These are phyloP conservation scores for Colletotrichum kahawae DNA, from an alignment of 2,329 filamentous ascomycete species.

Conservation along the genomic window DNA sequence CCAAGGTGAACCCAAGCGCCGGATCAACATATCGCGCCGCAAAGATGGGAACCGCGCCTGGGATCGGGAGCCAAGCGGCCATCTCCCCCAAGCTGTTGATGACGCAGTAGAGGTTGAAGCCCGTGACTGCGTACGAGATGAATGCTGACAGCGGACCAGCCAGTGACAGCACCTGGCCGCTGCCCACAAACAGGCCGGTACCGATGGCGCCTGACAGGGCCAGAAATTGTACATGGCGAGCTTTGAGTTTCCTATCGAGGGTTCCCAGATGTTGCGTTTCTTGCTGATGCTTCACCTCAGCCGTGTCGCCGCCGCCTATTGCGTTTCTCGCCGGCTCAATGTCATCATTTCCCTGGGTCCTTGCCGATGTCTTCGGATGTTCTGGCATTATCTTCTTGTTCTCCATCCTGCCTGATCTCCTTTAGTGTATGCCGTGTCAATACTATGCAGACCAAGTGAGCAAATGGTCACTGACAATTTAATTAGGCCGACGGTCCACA, in stretches of 20 bases:
- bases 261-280: conserved; percentile 37
- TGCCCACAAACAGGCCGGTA: conserved; percentile 49
- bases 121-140: conserved; percentile 46
- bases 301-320: background rate
- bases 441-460: too few relatives aligned
- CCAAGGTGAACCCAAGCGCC: conserved; percentile 51
- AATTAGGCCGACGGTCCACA: too few relatives aligned
- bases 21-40: conserved; percentile 53
- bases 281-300: conserved; percentile 5
- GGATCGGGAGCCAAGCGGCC: conserved; percentile 65
- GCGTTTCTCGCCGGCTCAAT: background rate
- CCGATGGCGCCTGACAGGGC: conserved; percentile 47
- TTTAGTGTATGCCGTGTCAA: background rate
- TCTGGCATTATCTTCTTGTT: too few relatives aligned
- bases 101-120: conserved; percentile 53
- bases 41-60: conserved; percentile 57
- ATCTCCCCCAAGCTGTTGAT: conserved; percentile 60
- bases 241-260: conserved; percentile 42
- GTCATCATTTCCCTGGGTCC: too few relatives aligned
- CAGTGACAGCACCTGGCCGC: conserved; percentile 46
- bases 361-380: too few relatives aligned
- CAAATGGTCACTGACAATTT: too few relatives aligned
- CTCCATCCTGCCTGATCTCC: too few relatives aligned
- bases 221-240: conserved; percentile 47
- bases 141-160: conserved; percentile 46